Percentiles rank a stretch among this genome's conserved stretches.
These are phyloP conservation scores for Mortierella sp. DNA, from an alignment of 371 early-diverging fungal species.

Conservation along the genomic window DNA sequence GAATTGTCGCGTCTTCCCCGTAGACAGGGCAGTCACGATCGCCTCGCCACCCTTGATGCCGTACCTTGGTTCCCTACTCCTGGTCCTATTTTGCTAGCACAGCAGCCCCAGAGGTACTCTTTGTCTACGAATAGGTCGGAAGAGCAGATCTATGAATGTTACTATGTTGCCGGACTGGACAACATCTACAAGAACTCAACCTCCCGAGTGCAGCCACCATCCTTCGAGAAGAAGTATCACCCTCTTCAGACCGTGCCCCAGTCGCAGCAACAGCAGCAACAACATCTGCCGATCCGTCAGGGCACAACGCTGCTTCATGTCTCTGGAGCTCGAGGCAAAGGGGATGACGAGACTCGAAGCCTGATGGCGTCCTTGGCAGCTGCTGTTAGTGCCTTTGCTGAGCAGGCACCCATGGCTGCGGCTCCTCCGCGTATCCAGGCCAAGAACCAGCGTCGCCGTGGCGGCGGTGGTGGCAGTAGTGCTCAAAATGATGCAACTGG, in stretches of 20 bases:
- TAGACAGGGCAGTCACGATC: not conserved
- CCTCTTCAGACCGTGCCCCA: not conserved
- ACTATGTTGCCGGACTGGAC: slow-evolving; percentile 1
- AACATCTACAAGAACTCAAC: not conserved
- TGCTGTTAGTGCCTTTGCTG: not conserved
- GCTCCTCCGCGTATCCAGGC: slow-evolving; percentile 25
- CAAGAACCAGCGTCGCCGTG: slow-evolving; percentile 26
- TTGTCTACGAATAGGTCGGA: not conserved
- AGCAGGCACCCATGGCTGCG: not conserved
- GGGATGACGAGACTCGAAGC: not conserved
- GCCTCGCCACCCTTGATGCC: not conserved
- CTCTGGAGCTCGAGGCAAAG: slow-evolving; percentile 4
- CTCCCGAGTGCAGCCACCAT: not conserved
- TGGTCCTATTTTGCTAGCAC: too few species aligned
- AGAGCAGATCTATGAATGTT: slow-evolving; percentile 11
- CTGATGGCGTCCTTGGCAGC: not conserved
- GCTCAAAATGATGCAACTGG: not conserved
- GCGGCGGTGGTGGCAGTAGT: not conserved
- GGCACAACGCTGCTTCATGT: not conserved
- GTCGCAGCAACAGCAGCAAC: not conserved
- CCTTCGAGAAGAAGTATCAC: not conserved
- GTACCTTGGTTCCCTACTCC: too few species aligned
- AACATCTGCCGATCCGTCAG: not conserved
- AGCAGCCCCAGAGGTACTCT: not conserved
- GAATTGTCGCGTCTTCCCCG: not conserved